Evolutionary conservation across 2,329 filamentous ascomycete genomes (phyloP).

Genomic region (Diplodia scrobiculata): DNA sequence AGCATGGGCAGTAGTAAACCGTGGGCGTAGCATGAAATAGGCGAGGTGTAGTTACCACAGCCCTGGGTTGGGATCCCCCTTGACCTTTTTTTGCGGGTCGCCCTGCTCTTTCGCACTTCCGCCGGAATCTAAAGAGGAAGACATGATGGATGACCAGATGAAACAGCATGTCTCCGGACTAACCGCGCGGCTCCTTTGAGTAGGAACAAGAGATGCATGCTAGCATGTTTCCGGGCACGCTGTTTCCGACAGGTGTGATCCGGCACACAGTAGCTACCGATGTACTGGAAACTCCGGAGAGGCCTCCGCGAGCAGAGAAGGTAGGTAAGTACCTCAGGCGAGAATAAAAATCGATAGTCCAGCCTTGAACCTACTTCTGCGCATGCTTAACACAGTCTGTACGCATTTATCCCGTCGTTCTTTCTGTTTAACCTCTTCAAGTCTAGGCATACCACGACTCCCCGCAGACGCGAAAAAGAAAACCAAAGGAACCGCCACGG

Average conservation of each 20-base stretch:
- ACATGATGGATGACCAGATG: background rate
- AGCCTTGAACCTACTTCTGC: background rate
- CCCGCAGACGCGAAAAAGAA: background rate
- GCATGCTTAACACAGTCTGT: background rate
- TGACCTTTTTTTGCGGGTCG: background rate
- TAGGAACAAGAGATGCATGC: background rate
- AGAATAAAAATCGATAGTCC: background rate
- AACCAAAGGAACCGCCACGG: background rate
- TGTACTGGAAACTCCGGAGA: background rate
- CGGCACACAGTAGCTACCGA: background rate
- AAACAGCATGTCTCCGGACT: background rate
- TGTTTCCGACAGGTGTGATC: background rate
- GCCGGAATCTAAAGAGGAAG: background rate
- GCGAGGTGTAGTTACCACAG: constrained; percentile 11
- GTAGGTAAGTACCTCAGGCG: background rate
- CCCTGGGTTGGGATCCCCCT: background rate
- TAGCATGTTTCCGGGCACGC: background rate
- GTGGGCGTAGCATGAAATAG: constrained; percentile 2
- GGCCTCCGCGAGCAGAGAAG: background rate
- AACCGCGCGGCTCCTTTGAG: background rate
- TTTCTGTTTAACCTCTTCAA: background rate
- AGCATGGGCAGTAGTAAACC: background rate
- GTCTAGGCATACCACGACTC: background rate
- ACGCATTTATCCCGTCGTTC: background rate
- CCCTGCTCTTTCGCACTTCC: background rate